phyloP scores from a whole-genome alignment of 768 basidiomycete genomes.

The Tylopilus sp. region DNA sequence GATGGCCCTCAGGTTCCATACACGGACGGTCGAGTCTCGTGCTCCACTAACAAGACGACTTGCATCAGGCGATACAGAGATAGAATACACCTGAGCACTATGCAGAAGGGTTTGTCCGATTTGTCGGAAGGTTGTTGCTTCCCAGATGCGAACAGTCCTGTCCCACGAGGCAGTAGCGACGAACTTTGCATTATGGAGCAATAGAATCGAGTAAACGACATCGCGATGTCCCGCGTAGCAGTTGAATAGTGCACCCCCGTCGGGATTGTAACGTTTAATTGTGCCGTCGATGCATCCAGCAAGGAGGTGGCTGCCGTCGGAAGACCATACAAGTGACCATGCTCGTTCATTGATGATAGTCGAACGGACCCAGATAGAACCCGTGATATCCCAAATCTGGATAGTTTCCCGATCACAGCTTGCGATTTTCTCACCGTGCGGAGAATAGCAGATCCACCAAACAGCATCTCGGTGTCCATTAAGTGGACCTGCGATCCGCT shows the following conservation, averaged over 20 bases:
- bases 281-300: slow-evolving; percentile 17
- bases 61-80: slow-evolving; percentile 18
- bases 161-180: slow-evolving; percentile 29
- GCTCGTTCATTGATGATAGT: slow-evolving; percentile 9
- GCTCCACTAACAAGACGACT: slow-evolving; percentile 15
- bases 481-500: slow-evolving; percentile 4
- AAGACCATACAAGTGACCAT: slow-evolving; percentile 23
- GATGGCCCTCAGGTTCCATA: slow-evolving; percentile 15
- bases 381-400: slow-evolving; percentile 13
- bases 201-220: slow-evolving; percentile 16
- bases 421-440: slow-evolving; percentile 16
- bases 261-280: slow-evolving; percentile 11
- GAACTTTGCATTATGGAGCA: slow-evolving; percentile 19
- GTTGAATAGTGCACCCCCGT: not conserved
- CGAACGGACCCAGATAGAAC: not conserved
- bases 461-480: slow-evolving; percentile 9
- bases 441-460: slow-evolving; percentile 21
- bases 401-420: slow-evolving; percentile 18
- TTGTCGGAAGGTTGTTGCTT: slow-evolving; percentile 15
- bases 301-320: slow-evolving; percentile 11
- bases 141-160: slow-evolving; percentile 29
- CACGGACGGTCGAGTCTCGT: slow-evolving; percentile 11
- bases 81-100: slow-evolving; percentile 1
- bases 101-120: slow-evolving; percentile 17
- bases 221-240: slow-evolving; percentile 16